phyloP scores from a whole-genome alignment of 2,329 filamentous ascomycete genomes.

The Verticillium isaacii region DNA sequence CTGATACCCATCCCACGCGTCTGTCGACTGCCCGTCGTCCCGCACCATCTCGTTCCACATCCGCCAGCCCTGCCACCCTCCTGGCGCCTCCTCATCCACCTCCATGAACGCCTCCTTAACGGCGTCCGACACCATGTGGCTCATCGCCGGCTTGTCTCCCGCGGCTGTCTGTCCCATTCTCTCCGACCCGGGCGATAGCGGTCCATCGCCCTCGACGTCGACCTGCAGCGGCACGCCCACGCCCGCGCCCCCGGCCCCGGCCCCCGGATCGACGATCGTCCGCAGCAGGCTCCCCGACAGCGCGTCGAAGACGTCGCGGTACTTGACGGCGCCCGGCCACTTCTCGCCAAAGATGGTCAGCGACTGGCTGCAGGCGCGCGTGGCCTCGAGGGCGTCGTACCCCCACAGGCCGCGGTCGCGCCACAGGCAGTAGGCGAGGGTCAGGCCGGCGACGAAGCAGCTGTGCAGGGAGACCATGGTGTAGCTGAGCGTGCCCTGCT shows the following conservation, averaged over 20 bases:
- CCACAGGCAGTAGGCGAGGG: conserved; percentile 23
- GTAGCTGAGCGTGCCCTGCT: conserved; percentile 22
- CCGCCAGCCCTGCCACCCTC: conserved; percentile 20
- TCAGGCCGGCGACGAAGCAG: conserved; percentile 23
- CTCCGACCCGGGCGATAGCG: background rate
- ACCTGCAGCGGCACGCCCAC: conserved; percentile 1
- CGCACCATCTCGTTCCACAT: conserved; percentile 23
- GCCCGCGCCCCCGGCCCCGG: too few species aligned
- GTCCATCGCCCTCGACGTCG: background rate
- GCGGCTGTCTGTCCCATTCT: background rate
- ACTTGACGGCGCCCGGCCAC: conserved; percentile 21
- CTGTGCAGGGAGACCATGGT: conserved; percentile 23
- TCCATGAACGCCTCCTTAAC: conserved; percentile 22
- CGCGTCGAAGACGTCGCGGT: conserved; percentile 22
- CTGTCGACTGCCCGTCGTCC: conserved; percentile 3
- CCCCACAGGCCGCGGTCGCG: conserved; percentile 15
- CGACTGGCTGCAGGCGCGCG: conserved; percentile 19
- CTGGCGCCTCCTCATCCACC: conserved; percentile 21
- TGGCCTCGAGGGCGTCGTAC: conserved; percentile 19
- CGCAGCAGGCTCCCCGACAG: conserved; percentile 17
- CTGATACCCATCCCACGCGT: background rate
- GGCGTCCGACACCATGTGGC: conserved; percentile 13
- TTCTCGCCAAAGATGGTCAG: conserved; percentile 24
- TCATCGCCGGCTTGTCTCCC: background rate
- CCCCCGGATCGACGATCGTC: conserved; percentile 12